Percentiles rank a stretch among this genome's conserved stretches.
Conservation (phyloP, 345 rosid species). For the Syzygium aqueum region DNA sequence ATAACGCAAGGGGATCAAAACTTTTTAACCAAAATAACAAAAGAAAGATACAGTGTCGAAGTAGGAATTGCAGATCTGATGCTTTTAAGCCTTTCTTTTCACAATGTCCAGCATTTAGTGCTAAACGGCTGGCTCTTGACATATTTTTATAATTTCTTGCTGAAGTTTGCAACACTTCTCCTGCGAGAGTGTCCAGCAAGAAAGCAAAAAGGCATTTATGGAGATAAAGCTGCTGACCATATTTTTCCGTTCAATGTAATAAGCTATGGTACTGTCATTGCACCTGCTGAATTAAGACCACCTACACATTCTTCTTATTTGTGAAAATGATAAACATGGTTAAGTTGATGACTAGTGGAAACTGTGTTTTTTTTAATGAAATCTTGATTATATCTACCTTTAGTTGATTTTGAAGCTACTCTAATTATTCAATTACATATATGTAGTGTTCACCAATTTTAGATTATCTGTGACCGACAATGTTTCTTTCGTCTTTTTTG, state of each 20-base stretch:
- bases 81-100: neutral
- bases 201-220: neutral
- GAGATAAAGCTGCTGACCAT: neutral
- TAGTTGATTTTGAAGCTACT: neutral
- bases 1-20: neutral
- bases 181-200: neutral
- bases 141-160: neutral
- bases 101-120: neutral
- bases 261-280: neutral
- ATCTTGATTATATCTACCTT: neutral
- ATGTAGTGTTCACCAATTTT: neutral
- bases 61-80: slow-evolving; percentile 6
- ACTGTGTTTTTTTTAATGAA: neutral
- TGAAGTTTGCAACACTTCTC: neutral
- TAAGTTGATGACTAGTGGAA: neutral
- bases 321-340: neutral
- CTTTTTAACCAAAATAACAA: neutral
- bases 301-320: neutral
- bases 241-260: neutral
- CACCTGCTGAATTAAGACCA: neutral
- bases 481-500: neutral
- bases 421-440: neutral
- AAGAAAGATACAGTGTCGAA: neutral
- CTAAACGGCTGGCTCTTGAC: neutral
- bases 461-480: neutral